phyloP scores from a whole-genome alignment of 441 rosid species.

The Kokia cookei region DNA sequence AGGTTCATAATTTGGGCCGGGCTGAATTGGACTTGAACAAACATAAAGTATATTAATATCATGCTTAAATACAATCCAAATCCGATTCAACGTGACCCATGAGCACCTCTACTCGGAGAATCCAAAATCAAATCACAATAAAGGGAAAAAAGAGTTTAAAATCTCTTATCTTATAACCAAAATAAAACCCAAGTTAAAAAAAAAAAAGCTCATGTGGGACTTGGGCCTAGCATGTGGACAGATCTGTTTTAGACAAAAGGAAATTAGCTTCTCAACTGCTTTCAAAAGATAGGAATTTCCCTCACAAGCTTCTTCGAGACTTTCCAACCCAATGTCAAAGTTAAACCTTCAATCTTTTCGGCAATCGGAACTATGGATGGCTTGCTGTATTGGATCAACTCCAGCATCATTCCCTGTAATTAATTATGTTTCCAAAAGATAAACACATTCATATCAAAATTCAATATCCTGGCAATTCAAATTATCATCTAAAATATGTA shows the following conservation, averaged over 20 bases:
- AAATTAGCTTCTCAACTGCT: constrained; percentile 47
- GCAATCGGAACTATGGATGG: not conserved
- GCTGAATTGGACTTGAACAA: too few species aligned
- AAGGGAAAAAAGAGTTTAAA: not conserved
- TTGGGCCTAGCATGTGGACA: too few species aligned
- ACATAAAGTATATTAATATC: too few species aligned
- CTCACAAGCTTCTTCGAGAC: constrained; percentile 60
- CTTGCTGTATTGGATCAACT: constrained; percentile 39
- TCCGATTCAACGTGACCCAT: too few species aligned
- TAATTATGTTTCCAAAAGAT: not conserved
- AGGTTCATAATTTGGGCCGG: too few species aligned
- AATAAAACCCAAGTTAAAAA: too few species aligned
- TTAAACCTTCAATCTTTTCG: constrained; percentile 7
- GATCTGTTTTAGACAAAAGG: not conserved
- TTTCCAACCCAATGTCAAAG: constrained; percentile 16
- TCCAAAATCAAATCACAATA: too few species aligned
- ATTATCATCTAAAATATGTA: not conserved
- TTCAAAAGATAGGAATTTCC: constrained; percentile 47
- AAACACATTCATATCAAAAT: not conserved
- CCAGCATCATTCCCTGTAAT: constrained; percentile 60
- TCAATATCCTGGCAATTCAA: not conserved
- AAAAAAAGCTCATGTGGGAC: too few species aligned
- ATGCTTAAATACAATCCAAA: too few species aligned
- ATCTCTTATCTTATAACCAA: too few species aligned
- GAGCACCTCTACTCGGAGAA: too few species aligned